Base-by-base conservation (phyloP, 225 moss, liverwort and hornwort genomes). In the Polytrichum formosum region DNA sequence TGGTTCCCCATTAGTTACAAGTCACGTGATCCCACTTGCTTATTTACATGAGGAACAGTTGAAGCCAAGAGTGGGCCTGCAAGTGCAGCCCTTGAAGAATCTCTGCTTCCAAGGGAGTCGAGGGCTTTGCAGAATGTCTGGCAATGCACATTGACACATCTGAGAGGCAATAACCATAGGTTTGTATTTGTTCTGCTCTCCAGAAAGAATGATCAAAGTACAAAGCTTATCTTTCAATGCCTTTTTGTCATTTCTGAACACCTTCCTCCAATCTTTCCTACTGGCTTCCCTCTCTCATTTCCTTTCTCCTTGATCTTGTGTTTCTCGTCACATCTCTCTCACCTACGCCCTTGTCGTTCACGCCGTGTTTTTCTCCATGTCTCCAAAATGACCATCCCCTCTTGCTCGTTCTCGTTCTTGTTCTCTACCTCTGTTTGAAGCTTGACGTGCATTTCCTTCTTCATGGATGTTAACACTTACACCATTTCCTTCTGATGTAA, bases 101-200 rank as follows among this genome's bases (percentile, higher is more conserved):
- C 18, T 75, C 63, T 0, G 85, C 25, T 5, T 88, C 88, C 23
- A 77, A 56, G 20, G 72, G 0, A 0, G 22, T 53, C 18, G 85
- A 73, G 54, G 77, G 79, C 58, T 70, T 85, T 0, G 88, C 79
- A 65, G 70, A 0, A 61, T 88, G 82, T 30, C 80, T 88, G 63
- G 88, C 84, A 18, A 88, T 80, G 54, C 88, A 88, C 84, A 88
- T 88, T 7, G 88, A 88, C 3, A 88, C 88, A 65, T 88, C 80
- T 0, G 71, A 79, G 22, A 88, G 75, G 0, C 61, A 2, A 55
- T 82, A 88, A 1, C 73, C 74, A 63, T 56, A 75, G 6, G 71
- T 69, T 7, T 28, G 17, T 9, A 79, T 56, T 28, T 70, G 72
- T 16, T 82, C 28, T 4, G 22, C 23, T 25, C 9, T 73, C 73